These are phyloP conservation scores for Russula virescens DNA, from an alignment of 768 basidiomycete species.

Conservation along the genomic window DNA sequence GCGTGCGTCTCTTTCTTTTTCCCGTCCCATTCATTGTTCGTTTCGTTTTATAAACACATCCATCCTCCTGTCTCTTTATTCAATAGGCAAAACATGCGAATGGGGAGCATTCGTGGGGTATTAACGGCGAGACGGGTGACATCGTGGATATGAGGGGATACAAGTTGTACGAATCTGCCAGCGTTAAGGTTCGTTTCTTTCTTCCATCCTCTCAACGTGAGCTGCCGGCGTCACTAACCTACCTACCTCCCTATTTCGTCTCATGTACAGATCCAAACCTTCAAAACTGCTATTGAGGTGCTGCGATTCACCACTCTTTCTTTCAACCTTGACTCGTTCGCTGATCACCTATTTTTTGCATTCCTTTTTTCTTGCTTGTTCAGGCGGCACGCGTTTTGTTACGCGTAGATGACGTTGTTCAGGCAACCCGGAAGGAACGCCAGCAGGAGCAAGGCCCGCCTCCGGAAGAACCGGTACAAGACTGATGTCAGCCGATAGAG, in stretches of 20 bases:
- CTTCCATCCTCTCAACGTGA: neutral
- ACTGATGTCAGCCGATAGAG: constrained; percentile 5
- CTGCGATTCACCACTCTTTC: constrained; percentile 3
- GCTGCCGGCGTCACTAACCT: neutral
- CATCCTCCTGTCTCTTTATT: constrained; percentile 31
- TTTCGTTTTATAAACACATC: constrained; percentile 40
- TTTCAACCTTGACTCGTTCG: neutral
- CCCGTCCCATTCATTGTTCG: too few relatives aligned
- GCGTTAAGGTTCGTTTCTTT: constrained; percentile 67
- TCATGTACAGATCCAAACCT: constrained; percentile 69
- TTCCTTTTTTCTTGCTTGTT: neutral
- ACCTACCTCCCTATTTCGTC: neutral
- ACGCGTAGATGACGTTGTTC: constrained; percentile 91
- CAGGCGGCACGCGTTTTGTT: constrained; percentile 86
- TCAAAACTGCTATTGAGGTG: constrained; percentile 96
- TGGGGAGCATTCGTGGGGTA: constrained; percentile 87
- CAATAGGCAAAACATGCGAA: constrained; percentile 90
- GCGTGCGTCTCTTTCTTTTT: constrained; percentile 46
- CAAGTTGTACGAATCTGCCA: constrained; percentile 91
- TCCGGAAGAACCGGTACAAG: constrained; percentile 52
- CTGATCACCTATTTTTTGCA: constrained; percentile 6
- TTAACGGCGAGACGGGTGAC: constrained; percentile 94
- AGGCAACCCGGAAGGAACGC: constrained; percentile 73
- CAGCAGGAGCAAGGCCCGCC: constrained; percentile 47
- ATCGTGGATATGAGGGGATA: constrained; percentile 94